Evolutionary conservation across 805 yeast genomes (phyloP), one percentile per base, ranked within the genome.

Genomic region (Candida boidinii): DNA sequence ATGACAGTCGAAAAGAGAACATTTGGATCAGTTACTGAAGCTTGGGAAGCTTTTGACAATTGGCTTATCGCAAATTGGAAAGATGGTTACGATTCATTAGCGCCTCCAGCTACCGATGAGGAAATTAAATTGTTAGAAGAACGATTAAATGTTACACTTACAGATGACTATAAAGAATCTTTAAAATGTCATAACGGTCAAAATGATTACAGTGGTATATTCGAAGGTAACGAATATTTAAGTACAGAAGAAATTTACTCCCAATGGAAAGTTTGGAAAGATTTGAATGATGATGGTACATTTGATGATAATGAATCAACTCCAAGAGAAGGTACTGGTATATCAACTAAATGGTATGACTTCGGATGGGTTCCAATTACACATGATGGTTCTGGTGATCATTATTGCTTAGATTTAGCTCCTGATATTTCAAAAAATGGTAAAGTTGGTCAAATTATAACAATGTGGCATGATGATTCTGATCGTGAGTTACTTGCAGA

Each of bases 181-280:
- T 32, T 23, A 26, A 18, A 13, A 30, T 34, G 28, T 25, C 40
- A 31, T 23, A 28, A 15, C 27, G 26, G 27, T 18, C 29, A 14
- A 33, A 23, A 36, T 18, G 19, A 18, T 28, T 21, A 26, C 20
- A 10, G 15, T 23, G 26, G 26, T 8, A 13, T 23, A 4, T 23
- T 23, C 6, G 10, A 23, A 6, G 15, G 17, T 5, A 6, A 5
- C 7, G 8, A 13, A 5, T 23, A 13, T 7, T 14, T 23, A 13
- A 13, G 17, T 5, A 23, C 26, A n/a, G 26, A 23, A 5, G 26
- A 23, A 4, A 23, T 23, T 7, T 5, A 5, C 5, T 4, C 10
- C 5, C 17, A 23, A 14, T 23, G 26, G 26, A 23, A 23, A 13
- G 14, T 23, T 6, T 23, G 26, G 26, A 13, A 23, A 13, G 26